Base-by-base conservation (phyloP, 352 stramenopile genomes). In the Globisporangium ultimum region DNA sequence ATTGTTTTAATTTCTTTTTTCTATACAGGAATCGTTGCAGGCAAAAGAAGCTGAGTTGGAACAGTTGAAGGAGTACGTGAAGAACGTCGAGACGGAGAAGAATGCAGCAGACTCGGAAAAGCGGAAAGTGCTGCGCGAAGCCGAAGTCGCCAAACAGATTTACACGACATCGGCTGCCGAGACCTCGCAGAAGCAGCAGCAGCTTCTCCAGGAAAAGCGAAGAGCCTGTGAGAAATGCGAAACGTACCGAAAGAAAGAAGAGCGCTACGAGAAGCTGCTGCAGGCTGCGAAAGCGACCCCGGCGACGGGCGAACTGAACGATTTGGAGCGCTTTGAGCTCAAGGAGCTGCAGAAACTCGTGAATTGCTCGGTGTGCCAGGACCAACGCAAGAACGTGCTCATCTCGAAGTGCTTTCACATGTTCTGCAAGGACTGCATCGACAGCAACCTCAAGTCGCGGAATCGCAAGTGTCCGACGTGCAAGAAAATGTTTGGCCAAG, bases 401-500 rank as follows among this genome's bases (percentile, higher is more conserved):
- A 88, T 95, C 60, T 83, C 82, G 59, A 95, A 95, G 70, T 95
- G 86, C 62, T 89, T 76, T 48, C 86, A 95, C 70, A 90, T 95
- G 80, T 95, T 95, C 53, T 95, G 86, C 70, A 89, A 88, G 60
- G 82, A 93, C 51, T 95, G 86, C 64, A 78, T 95, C 48, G 86
- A 95, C 40, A 89, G 68, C 66, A 95, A 95, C 55, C 76, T 95
- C 60, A 91, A 90, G 71, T 88, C 84, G 24, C 84, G 86, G 63
- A 95, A 95, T 70, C 84, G 86, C 67, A 95, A 95, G 70, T 95
- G 86, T 57, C 86, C 86, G 15, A 93, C 82, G 40, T 95, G 86
- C 78, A 95, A 93, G 68, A 93, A 92, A 72, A 95, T 95, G 86
- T 95, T 91, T 72, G 86, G 86, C 40, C 84, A 93, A 53, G 86